Base-by-base conservation (phyloP, 2,329 filamentous ascomycete genomes). In the Penicillium sp. region DNA sequence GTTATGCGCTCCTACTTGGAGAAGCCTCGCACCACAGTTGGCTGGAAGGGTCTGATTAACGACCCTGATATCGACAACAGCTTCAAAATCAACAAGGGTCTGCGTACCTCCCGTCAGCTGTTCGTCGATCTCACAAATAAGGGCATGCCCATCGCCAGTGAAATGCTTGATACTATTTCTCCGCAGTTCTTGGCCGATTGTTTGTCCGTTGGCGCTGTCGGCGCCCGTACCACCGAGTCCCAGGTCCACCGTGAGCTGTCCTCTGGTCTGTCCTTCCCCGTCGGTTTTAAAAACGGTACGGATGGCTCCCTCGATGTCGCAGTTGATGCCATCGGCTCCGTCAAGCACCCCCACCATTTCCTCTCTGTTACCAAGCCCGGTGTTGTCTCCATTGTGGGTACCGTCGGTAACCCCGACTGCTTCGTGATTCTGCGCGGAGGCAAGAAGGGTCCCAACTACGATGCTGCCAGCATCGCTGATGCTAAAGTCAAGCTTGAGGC, bases 251-350 rank as follows among this genome's bases (percentile, higher is more conserved):
- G 95, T 55, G 95, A 99, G 78, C 81, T 99, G 62, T 93, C 95
- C 22, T 95, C 90, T 52, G 95, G 95, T 71, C 82, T 98, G 35
- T 96, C 90, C 66, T 98, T 97, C 89, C 95, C 95, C 2, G 92
- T 99, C 11, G 95, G 95, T 51, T 99, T 99, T 89, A 99, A 99
- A 85, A 99, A 99, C 77, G 95, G 95, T 63, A 99, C 95, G 31
- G 95, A 99, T 73, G 95, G 95, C 51, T 89, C 88, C 9, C 80
- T 98, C 48, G 85, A 88, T 55, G 93, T 98, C 4, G 93, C 95
- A 13, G 91, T 98, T 67, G 95, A 99, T 73, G 95, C 95, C 50
- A 96, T 98, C 73, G 92, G 93, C 60, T 91, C 95, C 16, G 93
- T 96, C 50, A 87, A 85, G 73, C 91, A 96, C 72, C 91, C 91